Conservation (phyloP, 495 filamentous ascomycete genomes). For the Penicillium flavigenum region DNA sequence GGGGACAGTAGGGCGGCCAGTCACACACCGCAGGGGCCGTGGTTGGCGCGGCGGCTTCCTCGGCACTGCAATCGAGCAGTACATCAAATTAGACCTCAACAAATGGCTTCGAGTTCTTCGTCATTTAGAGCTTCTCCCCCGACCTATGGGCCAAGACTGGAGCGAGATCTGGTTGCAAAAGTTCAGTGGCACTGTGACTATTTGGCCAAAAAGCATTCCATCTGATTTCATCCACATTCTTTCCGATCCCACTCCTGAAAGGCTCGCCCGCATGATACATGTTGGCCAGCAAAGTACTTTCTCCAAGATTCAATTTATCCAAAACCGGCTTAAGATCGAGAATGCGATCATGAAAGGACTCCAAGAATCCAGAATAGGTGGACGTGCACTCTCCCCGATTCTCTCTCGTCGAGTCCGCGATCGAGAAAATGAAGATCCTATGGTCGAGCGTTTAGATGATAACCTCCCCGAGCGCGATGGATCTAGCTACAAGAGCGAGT, state of each 20-base stretch:
- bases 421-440: slow-evolving; percentile 26
- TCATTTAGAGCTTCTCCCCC: slow-evolving; percentile 86
- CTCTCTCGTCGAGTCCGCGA: slow-evolving; percentile 28
- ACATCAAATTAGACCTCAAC: slow-evolving; percentile 88
- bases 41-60: slow-evolving; percentile 96
- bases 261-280: slow-evolving; percentile 83
- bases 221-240: slow-evolving; percentile 86
- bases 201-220: slow-evolving; percentile 77
- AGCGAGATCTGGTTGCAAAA: slow-evolving; percentile 91
- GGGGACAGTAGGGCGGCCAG: slow-evolving; percentile 85
- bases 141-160: slow-evolving; percentile 95
- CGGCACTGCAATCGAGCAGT: slow-evolving; percentile 87
- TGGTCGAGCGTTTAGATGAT: slow-evolving; percentile 32
- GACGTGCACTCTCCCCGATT: slow-evolving; percentile 28
- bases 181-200: slow-evolving; percentile 91
- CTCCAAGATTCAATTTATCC: slow-evolving; percentile 86
- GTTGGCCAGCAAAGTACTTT: slow-evolving; percentile 83
- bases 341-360: slow-evolving; percentile 73
- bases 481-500: slow-evolving; percentile 26
- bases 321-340: slow-evolving; percentile 82
- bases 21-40: slow-evolving; percentile 88
- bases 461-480: slow-evolving; percentile 34
- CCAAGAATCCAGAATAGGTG: slow-evolving; percentile 42
- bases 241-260: slow-evolving; percentile 70
- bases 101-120: slow-evolving; percentile 96